These are phyloP conservation scores for Pythium plurisporium DNA, from an alignment of 352 stramenopile genomes.

Conservation along the genomic window DNA sequence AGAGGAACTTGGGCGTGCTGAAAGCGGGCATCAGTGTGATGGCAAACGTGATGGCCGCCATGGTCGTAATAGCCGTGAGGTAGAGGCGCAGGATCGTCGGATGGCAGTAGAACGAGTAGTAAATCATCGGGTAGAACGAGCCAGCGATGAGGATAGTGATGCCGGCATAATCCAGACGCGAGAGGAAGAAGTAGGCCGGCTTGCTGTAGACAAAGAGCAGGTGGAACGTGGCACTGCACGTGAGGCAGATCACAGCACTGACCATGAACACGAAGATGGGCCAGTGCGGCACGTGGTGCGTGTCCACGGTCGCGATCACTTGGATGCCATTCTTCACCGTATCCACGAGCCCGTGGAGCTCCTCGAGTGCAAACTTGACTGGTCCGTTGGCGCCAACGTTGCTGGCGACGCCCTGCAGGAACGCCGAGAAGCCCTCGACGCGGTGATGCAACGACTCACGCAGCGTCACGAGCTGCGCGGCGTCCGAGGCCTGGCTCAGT, in stretches of 20 bases:
- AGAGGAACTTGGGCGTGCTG: slow-evolving; percentile 62
- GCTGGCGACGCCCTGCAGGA: slow-evolving; percentile 61
- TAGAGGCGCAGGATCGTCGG: slow-evolving; percentile 59
- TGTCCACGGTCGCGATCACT: slow-evolving; percentile 59
- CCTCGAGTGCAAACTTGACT: slow-evolving; percentile 72
- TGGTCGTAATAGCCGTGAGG: slow-evolving; percentile 56
- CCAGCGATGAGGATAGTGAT: slow-evolving; percentile 86
- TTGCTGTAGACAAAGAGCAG: slow-evolving; percentile 81
- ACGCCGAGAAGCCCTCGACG: slow-evolving; percentile 64
- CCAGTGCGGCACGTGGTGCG: slow-evolving; percentile 77
- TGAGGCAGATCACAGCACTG: slow-evolving; percentile 77
- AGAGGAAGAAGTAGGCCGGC: slow-evolving; percentile 69
- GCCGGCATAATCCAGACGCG: slow-evolving; percentile 77
- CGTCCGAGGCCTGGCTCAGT: slow-evolving; percentile 44
- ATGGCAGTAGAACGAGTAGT: slow-evolving; percentile 89
- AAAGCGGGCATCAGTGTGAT: slow-evolving; percentile 72
- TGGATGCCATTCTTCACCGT: slow-evolving; percentile 78
- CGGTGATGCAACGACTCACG: slow-evolving; percentile 51
- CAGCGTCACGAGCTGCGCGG: slow-evolving; percentile 48
- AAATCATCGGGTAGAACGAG: slow-evolving; percentile 85
- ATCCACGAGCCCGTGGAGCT: slow-evolving; percentile 66
- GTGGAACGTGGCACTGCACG: slow-evolving; percentile 79
- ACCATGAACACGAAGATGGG: slow-evolving; percentile 85
- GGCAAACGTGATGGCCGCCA: slow-evolving; percentile 65
- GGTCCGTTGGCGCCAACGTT: slow-evolving; percentile 71